A percentile compares a stretch with the other conserved stretches of the same genome.
Evolutionary conservation across 371 early-diverging fungal genomes (phyloP).

Genomic region (Syncephalastrum contaminatum): DNA sequence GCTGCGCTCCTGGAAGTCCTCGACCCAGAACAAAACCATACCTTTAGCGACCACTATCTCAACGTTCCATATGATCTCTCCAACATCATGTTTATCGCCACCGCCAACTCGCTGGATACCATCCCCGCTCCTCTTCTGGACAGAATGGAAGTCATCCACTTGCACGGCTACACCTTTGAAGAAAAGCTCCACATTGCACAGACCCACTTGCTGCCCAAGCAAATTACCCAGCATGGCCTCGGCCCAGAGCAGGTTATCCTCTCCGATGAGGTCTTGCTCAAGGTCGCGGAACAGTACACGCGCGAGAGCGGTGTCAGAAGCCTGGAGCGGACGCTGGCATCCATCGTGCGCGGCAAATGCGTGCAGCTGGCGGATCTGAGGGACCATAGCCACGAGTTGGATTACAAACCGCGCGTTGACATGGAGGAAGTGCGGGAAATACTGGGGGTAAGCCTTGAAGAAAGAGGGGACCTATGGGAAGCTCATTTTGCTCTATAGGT

Average conservation of each 20-base stretch:
- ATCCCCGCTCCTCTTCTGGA: conserved; percentile 83
- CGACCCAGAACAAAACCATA: conserved; percentile 87
- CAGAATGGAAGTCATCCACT: conserved; percentile 83
- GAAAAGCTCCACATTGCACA: conserved; percentile 69
- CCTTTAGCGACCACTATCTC: conserved; percentile 83
- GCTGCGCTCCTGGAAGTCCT: conserved; percentile 87
- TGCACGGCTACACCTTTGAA: conserved; percentile 84
- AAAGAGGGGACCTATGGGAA: too few relatives aligned
- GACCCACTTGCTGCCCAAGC: conserved; percentile 66
- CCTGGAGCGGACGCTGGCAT: conserved; percentile 75
- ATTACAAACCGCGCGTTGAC: conserved; percentile 34
- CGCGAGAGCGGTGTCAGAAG: conserved; percentile 86
- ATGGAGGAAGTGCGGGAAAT: conserved; percentile 53
- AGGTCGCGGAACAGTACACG: conserved; percentile 75
- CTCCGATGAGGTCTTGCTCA: conserved; percentile 55
- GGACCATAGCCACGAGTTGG: conserved; percentile 10
- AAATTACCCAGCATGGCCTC: conserved; percentile 68
- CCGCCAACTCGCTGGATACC: conserved; percentile 78
- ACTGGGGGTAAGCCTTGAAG: conserved; percentile 56
- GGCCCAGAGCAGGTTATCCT: conserved; percentile 45
- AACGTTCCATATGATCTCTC: conserved; percentile 86
- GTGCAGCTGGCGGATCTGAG: conserved; percentile 58
- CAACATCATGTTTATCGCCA: conserved; percentile 82
- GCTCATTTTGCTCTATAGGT: conserved; percentile 18
- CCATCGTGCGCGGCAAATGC: conserved; percentile 74